These are phyloP conservation scores for Monosporascus sp. DNA, from an alignment of 2,329 filamentous ascomycete genomes.

Conservation along the genomic window DNA sequence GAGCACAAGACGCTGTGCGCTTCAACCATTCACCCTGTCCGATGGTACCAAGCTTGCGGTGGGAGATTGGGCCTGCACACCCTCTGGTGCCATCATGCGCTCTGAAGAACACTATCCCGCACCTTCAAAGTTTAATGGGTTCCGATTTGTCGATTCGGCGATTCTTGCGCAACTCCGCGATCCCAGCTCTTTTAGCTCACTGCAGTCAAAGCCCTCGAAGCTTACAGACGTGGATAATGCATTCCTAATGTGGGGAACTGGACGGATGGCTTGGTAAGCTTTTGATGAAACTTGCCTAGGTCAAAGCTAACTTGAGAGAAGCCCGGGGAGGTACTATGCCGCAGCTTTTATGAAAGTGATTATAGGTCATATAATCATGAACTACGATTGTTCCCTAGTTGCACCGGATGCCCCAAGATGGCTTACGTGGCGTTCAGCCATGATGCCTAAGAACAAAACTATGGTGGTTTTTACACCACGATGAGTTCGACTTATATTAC, in stretches of 20 bases:
- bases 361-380: constrained; percentile 7
- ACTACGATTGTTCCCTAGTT: constrained; percentile 10
- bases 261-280: constrained; percentile 10
- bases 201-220: constrained; percentile 6
- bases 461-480: neutral
- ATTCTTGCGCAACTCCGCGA: neutral
- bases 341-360: constrained; percentile 11
- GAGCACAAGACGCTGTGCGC: too few species aligned
- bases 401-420: neutral
- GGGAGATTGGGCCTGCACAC: neutral
- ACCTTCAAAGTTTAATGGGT: neutral
- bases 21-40: too few species aligned
- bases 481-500: neutral
- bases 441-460: constrained; percentile 9
- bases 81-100: neutral
- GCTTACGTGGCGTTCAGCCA: constrained; percentile 8
- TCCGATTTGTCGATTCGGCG: neutral
- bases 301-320: neutral
- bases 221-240: constrained; percentile 1
- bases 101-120: neutral
- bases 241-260: constrained; percentile 10
- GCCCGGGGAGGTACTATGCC: constrained; percentile 10
- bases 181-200: neutral
- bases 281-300: neutral
- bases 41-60: too few species aligned